Conservation (phyloP, 345 rosid species). For the Linum tenue region DNA sequence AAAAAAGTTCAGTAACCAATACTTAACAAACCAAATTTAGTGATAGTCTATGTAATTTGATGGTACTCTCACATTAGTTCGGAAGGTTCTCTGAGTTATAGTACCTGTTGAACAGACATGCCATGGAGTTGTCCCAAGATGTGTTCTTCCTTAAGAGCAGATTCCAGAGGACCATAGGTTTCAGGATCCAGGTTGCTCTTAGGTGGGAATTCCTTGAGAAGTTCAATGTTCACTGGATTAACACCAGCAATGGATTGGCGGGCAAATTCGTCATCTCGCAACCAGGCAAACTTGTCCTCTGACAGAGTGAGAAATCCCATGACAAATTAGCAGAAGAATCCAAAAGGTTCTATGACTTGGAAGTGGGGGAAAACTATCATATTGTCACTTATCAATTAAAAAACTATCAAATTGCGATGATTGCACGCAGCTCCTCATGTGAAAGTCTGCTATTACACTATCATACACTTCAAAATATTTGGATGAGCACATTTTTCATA, state of each 20-base stretch:
- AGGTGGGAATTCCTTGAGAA: constrained; percentile 63
- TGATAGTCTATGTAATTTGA: too few species aligned
- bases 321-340: constrained; percentile 1
- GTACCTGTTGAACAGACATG: constrained; percentile 75
- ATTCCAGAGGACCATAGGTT: constrained; percentile 57
- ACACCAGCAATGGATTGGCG: constrained; percentile 85
- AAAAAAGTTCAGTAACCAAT: too few species aligned
- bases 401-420: too few species aligned
- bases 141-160: constrained; percentile 85
- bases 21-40: too few species aligned
- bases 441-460: too few species aligned
- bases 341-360: background rate
- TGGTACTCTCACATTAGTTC: background rate
- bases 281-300: constrained; percentile 99
- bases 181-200: constrained; percentile 76
- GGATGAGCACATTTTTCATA: constrained; percentile 1
- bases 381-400: too few species aligned
- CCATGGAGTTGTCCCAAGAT: constrained; percentile 61
- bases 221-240: constrained; percentile 79
- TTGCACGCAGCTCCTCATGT: too few species aligned
- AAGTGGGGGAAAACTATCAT: too few species aligned
- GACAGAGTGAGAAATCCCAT: constrained; percentile 17
- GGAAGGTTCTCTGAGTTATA: background rate
- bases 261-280: constrained; percentile 94
- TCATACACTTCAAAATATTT: too few species aligned